These are phyloP conservation scores for barrel medic (Medicago truncatula) DNA, from an alignment of 306 rosid genomes.

Conservation along the genomic window DNA sequence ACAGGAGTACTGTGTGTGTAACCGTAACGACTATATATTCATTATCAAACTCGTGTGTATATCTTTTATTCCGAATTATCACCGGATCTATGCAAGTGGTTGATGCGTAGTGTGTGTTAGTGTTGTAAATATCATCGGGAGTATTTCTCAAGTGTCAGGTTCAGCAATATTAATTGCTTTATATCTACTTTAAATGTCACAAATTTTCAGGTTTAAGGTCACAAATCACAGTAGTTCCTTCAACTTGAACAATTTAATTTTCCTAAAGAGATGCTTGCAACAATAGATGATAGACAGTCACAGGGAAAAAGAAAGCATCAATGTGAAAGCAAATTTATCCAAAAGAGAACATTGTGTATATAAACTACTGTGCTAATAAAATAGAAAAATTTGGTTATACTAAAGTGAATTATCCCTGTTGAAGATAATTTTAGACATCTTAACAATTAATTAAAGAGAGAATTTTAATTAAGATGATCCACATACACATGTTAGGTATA, in stretches of 20 bases:
- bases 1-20: no score
- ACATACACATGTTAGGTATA: not conserved
- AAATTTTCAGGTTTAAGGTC: slow-evolving; percentile 10
- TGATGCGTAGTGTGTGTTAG: no score
- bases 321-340: slow-evolving; percentile 40
- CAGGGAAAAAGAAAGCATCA: slow-evolving; percentile 11
- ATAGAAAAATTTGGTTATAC: not conserved
- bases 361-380: slow-evolving; percentile 18
- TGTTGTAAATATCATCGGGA: no score
- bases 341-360: slow-evolving; percentile 25
- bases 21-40: no score
- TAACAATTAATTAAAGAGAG: not conserved
- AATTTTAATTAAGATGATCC: not conserved
- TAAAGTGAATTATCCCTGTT: not conserved
- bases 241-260: slow-evolving; percentile 10
- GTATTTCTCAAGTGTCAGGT: no score
- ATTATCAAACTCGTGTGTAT: no score
- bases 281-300: not conserved
- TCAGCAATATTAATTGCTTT: no score
- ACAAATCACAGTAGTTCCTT: slow-evolving; percentile 10
- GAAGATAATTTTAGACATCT: not conserved
- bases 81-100: no score
- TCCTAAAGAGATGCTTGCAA: slow-evolving; percentile 26
- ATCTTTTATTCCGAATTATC: no score
- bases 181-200: not conserved